Evolutionary conservation across 257 asterid species (phyloP).

Genomic region (Solanum lycopersicoides): DNA sequence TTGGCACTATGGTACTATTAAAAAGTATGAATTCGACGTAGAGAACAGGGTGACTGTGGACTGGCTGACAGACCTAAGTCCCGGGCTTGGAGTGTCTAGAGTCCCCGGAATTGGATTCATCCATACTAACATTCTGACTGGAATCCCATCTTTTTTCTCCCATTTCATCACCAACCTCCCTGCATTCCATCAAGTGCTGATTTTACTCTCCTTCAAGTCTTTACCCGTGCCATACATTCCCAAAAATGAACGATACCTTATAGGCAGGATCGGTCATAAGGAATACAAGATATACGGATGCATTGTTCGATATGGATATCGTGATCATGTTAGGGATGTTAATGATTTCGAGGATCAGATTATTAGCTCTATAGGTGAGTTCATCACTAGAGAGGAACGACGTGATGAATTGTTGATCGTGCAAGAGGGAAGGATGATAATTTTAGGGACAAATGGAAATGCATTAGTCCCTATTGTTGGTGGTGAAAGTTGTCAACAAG

Average conservation of each 20-base stretch:
- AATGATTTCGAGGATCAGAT: constrained; percentile 79
- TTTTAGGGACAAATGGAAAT: constrained; percentile 48
- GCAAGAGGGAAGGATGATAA: constrained; percentile 59
- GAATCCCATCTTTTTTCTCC: constrained; percentile 84
- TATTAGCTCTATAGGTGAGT: constrained; percentile 72
- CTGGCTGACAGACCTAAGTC: constrained; percentile 80
- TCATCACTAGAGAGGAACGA: constrained; percentile 46
- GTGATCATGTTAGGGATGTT: constrained; percentile 51
- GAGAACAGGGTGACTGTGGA: constrained; percentile 75
- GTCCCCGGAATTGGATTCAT: constrained; percentile 85
- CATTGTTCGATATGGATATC: constrained; percentile 67
- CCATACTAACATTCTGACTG: constrained; percentile 57
- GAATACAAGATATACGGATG: constrained; percentile 73
- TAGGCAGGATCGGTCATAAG: constrained; percentile 75
- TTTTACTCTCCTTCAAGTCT: constrained; percentile 76
- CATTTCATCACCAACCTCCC: constrained; percentile 87
- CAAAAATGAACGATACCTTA: constrained; percentile 41
- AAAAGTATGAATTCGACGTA: constrained; percentile 58
- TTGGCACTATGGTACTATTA: constrained; percentile 92
- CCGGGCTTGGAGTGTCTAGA: constrained; percentile 65
- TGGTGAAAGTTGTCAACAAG: not conserved
- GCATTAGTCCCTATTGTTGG: constrained; percentile 40
- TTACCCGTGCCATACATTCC: constrained; percentile 63
- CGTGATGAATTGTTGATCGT: constrained; percentile 39
- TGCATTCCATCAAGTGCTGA: constrained; percentile 72